Percentiles rank a stretch among this genome's conserved stretches.
Conservation (phyloP, 2,329 filamentous ascomycete species). For the Fusarium oligoseptatum region DNA sequence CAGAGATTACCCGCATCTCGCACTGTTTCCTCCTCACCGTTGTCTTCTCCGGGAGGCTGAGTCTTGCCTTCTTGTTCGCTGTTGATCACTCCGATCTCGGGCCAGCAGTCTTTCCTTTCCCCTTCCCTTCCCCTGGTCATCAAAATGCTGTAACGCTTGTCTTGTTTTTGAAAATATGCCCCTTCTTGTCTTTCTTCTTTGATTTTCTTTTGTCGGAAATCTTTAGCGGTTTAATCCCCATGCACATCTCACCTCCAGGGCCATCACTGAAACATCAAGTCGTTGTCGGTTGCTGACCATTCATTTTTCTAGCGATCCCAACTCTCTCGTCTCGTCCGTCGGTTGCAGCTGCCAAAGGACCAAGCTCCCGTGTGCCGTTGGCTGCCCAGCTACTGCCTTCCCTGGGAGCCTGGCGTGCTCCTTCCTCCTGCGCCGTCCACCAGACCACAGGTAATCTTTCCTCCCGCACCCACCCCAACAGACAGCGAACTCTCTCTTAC, state of each 20-base stretch:
- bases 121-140: background rate
- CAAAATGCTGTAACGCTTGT: background rate
- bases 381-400: background rate
- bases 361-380: background rate
- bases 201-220: background rate
- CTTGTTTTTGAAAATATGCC: background rate
- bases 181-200: background rate
- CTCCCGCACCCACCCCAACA: background rate
- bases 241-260: background rate
- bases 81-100: background rate
- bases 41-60: background rate
- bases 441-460: background rate
- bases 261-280: background rate
- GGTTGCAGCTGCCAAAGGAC: background rate
- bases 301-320: background rate
- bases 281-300: background rate
- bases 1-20: background rate
- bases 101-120: background rate
- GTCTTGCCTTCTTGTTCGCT: background rate
- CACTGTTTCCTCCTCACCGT: background rate
- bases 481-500: background rate
- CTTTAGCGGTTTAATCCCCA: background rate
- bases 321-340: background rate
- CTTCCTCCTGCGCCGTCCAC: slow-evolving; percentile 11
- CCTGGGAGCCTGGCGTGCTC: slow-evolving; percentile 14